Evolutionary conservation across 2,329 filamentous ascomycete genomes (phyloP).

Genomic region (Diaporthe vexans): DNA sequence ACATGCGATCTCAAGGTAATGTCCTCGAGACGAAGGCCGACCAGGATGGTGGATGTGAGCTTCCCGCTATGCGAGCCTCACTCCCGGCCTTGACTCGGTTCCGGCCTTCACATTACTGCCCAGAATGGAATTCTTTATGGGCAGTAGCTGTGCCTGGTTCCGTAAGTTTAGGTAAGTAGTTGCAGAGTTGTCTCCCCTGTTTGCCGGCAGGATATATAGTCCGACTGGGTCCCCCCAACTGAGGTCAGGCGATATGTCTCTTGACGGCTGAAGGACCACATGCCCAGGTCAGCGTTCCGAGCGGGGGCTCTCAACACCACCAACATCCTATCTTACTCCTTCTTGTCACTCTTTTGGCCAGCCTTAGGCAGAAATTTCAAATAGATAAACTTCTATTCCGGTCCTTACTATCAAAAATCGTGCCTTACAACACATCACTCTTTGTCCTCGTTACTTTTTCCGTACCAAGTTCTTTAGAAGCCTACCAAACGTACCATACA

Average conservation of each 20-base stretch:
- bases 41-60: constrained; percentile 2
- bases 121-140: background rate
- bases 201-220: constrained; percentile 29
- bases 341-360: constrained; percentile 36
- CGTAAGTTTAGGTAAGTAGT: constrained; percentile 7
- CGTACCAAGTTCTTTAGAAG: background rate
- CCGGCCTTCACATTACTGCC: constrained; percentile 8
- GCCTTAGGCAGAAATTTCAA: background rate
- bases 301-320: constrained; percentile 15
- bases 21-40: background rate
- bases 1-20: background rate
- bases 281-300: constrained; percentile 40
- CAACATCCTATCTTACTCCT: constrained; percentile 3
- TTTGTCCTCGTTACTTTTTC: background rate
- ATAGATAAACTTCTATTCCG: constrained; percentile 24
- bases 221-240: constrained; percentile 1
- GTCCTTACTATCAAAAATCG: background rate
- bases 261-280: constrained; percentile 37
- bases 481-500: background rate
- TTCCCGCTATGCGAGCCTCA: constrained; percentile 21
- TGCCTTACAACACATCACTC: background rate
- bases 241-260: constrained; percentile 38
- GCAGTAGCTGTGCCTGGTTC: background rate
- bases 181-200: background rate
- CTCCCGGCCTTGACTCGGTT: constrained; percentile 36